Percentiles rank a stretch among this genome's conserved stretches.
Conservation (phyloP, 192 early-diverging fungal genomes). For the Coemansia sp. region DNA sequence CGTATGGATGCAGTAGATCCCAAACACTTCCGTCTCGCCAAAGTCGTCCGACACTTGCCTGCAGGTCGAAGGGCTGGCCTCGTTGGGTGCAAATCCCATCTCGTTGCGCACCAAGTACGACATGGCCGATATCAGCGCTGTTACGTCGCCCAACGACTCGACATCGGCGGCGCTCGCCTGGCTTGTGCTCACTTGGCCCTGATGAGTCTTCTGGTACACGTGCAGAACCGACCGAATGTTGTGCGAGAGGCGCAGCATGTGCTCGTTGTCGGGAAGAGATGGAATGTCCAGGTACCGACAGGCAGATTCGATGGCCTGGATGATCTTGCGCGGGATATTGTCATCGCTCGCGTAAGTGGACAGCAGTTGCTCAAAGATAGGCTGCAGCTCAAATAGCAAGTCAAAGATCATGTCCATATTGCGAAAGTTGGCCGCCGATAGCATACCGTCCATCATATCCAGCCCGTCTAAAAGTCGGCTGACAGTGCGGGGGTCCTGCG, state of each 20-base stretch:
- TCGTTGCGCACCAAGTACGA: conserved; percentile 50
- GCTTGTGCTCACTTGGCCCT: background rate
- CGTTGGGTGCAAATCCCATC: conserved; percentile 49
- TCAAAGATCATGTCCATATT: conserved; percentile 50
- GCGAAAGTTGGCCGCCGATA: conserved; percentile 43
- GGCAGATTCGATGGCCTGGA: conserved; percentile 48
- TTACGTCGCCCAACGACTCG: conserved; percentile 28
- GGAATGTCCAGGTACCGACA: conserved; percentile 43
- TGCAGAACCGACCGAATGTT: conserved; percentile 32
- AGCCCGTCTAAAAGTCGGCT: conserved; percentile 41
- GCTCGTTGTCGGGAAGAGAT: conserved; percentile 41
- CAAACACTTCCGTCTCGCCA: conserved; percentile 53
- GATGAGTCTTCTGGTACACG: conserved; percentile 21
- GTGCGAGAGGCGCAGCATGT: conserved; percentile 36
- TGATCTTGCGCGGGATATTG: conserved; percentile 22
- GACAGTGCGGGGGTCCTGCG: conserved; percentile 30
- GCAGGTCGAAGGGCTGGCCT: conserved; percentile 17
- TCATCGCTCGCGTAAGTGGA: conserved; percentile 28
- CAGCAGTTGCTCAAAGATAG: conserved; percentile 35
- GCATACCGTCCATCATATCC: conserved; percentile 55
- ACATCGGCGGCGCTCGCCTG: conserved; percentile 16
- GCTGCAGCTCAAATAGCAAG: conserved; percentile 46
- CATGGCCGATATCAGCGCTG: conserved; percentile 32
- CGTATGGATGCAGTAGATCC: conserved; percentile 48
- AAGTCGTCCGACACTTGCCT: conserved; percentile 39